These are phyloP conservation scores for Periglandula ipomoeae DNA, from an alignment of 2,329 filamentous ascomycete genomes.

Conservation along the genomic window DNA sequence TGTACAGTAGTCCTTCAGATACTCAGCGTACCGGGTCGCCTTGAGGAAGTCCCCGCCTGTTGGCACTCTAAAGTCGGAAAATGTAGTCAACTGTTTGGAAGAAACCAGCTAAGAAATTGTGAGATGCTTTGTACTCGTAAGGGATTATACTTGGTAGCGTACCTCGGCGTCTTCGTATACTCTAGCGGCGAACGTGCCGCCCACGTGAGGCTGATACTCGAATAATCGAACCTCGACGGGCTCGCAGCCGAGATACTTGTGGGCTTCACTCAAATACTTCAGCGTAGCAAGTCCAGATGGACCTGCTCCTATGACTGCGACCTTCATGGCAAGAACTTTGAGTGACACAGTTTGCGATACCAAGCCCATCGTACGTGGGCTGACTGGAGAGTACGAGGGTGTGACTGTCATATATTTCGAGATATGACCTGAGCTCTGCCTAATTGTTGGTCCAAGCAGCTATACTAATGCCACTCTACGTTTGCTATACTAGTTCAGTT, in stretches of 20 bases:
- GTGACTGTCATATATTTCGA: background rate
- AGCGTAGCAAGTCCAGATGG: slow-evolving; percentile 28
- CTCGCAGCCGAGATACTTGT: slow-evolving; percentile 20
- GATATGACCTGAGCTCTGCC: too few relatives aligned
- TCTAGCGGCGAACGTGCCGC: slow-evolving; percentile 33
- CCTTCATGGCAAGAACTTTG: slow-evolving; percentile 13
- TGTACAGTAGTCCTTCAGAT: slow-evolving; percentile 30
- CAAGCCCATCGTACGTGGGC: background rate
- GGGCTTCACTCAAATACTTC: slow-evolving; percentile 24
- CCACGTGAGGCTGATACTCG: slow-evolving; percentile 29
- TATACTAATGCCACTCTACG: too few relatives aligned
- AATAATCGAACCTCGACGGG: slow-evolving; percentile 31
- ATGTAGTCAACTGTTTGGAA: slow-evolving; percentile 37
- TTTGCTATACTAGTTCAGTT: too few relatives aligned
- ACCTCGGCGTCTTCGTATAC: slow-evolving; percentile 34
- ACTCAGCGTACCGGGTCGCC: slow-evolving; percentile 26
- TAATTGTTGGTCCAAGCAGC: too few relatives aligned
- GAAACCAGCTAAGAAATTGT: slow-evolving; percentile 26
- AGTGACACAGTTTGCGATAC: background rate
- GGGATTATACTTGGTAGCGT: background rate
- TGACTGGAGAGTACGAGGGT: background rate
- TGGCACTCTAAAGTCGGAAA: slow-evolving; percentile 33
- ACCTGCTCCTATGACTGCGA: slow-evolving; percentile 29
- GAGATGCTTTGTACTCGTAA: background rate
- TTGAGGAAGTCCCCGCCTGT: slow-evolving; percentile 31